Evolutionary conservation across 148 eudicot species (phyloP), one percentile per base, ranked within the genome.

Genomic region (Vaccinium myrtillus): DNA sequence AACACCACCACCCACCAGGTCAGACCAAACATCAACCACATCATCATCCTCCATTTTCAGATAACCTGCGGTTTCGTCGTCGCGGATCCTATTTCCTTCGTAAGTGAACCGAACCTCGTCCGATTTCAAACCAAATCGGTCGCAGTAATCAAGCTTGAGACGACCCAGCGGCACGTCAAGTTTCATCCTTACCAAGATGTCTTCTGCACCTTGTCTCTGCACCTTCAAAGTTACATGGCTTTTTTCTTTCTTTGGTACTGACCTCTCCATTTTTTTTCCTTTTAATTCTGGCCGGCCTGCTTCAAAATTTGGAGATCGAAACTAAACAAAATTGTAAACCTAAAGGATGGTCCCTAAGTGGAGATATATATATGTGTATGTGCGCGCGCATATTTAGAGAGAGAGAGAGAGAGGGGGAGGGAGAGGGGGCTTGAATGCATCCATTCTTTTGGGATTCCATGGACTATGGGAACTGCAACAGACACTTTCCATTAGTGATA

Each of bases 1-100:
- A 18, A 21, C 63, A 14, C 50, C 19, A 39, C 78, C 78, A 19
- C 78, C 78, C 11, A 0, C 6, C 21, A 8, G 53, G 7, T 75
- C 78, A 43, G 49, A 36, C 53, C 78, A 75, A 36, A 50, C 78
- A 75, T 75, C 78, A 43, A 75, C 39, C 21, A 75, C 78, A 75
- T 75, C 48, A 36, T 23, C 23, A 2, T 75, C 78, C 78, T 75
- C 25, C 78, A 75, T 75, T 43, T 39, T n/a, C 25, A 43, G 53
- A 30, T 43, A 50, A 75, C 19, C 25, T 12, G 53, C 78, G 0
- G 78, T 75, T 75, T 75, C 10, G 0, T 19, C 0, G 78, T 75
- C 51, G 51, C 78, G 53, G 78, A 75, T 75, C 78, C 16, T 75
- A 8, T 0, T 8, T 19, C 78, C 78, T 1, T 75, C 78, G 4